A percentile compares a stretch with the other conserved stretches of the same genome.
Conservation (phyloP, 2,329 filamentous ascomycete species). For the Grosmannia huntii region DNA sequence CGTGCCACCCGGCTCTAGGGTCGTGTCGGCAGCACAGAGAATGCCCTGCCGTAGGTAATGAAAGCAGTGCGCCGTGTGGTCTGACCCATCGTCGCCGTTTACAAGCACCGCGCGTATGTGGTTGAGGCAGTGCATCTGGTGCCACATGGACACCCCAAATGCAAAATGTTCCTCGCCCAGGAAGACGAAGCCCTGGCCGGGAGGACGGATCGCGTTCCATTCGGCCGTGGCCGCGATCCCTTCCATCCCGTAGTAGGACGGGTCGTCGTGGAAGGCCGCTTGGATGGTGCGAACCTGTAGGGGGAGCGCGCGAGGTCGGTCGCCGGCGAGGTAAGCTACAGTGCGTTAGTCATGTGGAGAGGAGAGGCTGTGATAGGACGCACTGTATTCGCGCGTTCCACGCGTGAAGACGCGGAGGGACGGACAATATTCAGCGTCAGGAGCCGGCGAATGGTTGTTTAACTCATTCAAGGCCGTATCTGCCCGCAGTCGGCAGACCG, state of each 20-base stretch:
- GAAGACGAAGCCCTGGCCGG: not conserved
- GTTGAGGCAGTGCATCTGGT: conserved; percentile 1
- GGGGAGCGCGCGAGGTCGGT: not conserved
- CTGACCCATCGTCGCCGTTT: not conserved
- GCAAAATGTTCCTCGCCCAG: not conserved
- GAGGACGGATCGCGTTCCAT: not conserved
- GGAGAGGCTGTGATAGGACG: not conserved
- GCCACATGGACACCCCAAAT: not conserved
- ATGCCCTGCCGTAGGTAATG: conserved; percentile 1
- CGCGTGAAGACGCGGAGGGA: not conserved
- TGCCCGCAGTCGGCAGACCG: no score
- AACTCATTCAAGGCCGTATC: no score
- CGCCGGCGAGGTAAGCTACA: not conserved
- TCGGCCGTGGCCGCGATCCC: not conserved
- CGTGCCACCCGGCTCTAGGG: not conserved
- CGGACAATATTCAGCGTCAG: no score
- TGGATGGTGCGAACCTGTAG: not conserved
- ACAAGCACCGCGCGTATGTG: not conserved
- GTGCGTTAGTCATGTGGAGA: not conserved
- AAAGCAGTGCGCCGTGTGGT: conserved; percentile 2
- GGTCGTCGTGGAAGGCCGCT: not conserved
- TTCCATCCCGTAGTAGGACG: not conserved
- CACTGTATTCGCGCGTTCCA: not conserved
- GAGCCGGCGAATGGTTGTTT: not conserved
- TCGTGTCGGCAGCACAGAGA: not conserved